Evolutionary conservation across 83 land plant species (phyloP).

Genomic region (Diphasiastrum complanatum): DNA sequence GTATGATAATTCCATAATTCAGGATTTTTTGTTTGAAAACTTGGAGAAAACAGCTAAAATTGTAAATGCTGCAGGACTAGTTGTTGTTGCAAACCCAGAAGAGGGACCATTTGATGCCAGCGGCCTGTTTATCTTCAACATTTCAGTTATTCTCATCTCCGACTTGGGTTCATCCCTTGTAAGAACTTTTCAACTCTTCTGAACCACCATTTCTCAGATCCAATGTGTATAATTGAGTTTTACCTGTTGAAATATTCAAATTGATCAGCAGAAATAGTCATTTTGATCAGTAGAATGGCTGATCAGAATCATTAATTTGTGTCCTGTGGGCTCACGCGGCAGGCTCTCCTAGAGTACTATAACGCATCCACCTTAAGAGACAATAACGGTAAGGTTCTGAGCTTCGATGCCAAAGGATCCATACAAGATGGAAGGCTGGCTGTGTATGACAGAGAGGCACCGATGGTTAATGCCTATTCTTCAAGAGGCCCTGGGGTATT

Average conservation of each 20-base stretch:
- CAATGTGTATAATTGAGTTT: no score
- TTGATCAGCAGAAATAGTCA: no score
- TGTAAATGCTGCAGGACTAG: conserved; percentile 42
- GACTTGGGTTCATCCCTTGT: conserved; percentile 39
- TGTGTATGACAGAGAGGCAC: conserved; percentile 27
- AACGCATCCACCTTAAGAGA: conserved; percentile 30
- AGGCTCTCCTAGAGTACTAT: no score
- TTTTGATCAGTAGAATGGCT: no score
- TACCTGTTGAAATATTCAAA: no score
- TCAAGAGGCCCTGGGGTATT: conserved; percentile 69
- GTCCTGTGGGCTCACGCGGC: no score
- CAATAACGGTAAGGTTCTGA: conserved; percentile 9
- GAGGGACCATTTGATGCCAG: conserved; percentile 45
- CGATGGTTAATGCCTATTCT: conserved; percentile 54
- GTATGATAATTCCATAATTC: conserved; percentile 39
- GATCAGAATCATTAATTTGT: no score
- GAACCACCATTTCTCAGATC: no score
- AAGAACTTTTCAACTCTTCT: no score
- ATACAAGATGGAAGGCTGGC: conserved; percentile 50
- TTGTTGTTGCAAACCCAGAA: conserved; percentile 40
- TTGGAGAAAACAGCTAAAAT: conserved; percentile 36
- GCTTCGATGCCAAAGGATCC: conserved; percentile 32
- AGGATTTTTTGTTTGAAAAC: conserved; percentile 32
- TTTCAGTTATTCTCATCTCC: conserved; percentile 54
- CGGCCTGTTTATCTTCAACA: conserved; percentile 42